Percentiles rank a stretch among this genome's conserved stretches.
phyloP scores from a whole-genome alignment of 768 basidiomycete genomes.

The Inosperma sp. region DNA sequence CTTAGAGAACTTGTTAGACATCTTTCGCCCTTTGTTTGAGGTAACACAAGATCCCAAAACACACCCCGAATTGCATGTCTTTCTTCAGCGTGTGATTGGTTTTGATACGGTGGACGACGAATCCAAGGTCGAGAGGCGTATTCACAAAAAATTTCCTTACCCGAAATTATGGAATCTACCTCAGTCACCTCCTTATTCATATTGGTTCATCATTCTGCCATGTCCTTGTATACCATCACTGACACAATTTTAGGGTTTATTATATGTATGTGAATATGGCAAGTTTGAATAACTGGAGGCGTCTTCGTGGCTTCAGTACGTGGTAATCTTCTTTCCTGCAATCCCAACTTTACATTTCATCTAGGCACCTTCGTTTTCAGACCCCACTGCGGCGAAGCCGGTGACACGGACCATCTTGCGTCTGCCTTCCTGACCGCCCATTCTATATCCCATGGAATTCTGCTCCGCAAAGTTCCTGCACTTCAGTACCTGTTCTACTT shows the following conservation, averaged over 20 bases:
- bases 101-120: slow-evolving; percentile 99
- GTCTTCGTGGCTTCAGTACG: slow-evolving; percentile 83
- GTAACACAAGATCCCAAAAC: slow-evolving; percentile 87
- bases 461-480: slow-evolving; percentile 95
- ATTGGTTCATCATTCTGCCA: slow-evolving; percentile 59
- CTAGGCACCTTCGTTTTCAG: slow-evolving; percentile 94
- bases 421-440: slow-evolving; percentile 95
- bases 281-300: slow-evolving; percentile 91
- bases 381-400: slow-evolving; percentile 96
- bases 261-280: slow-evolving; percentile 98
- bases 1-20: slow-evolving; percentile 54
- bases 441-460: slow-evolving; percentile 98
- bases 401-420: slow-evolving; percentile 95
- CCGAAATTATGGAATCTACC: slow-evolving; percentile 84
- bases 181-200: slow-evolving; percentile 92
- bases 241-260: slow-evolving; percentile 62
- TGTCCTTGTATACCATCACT: background rate
- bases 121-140: slow-evolving; percentile 85
- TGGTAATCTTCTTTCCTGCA: background rate
- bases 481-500: slow-evolving; percentile 97
- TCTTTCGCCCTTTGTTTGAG: slow-evolving; percentile 92
- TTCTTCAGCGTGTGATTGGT: slow-evolving; percentile 91
- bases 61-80: slow-evolving; percentile 93
- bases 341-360: slow-evolving; percentile 2
- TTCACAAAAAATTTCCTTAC: slow-evolving; percentile 92